Percentiles rank a stretch among this genome's conserved stretches.
Conservation (phyloP, 208 protist genomes). For the Endotrypanum monterogeii region DNA sequence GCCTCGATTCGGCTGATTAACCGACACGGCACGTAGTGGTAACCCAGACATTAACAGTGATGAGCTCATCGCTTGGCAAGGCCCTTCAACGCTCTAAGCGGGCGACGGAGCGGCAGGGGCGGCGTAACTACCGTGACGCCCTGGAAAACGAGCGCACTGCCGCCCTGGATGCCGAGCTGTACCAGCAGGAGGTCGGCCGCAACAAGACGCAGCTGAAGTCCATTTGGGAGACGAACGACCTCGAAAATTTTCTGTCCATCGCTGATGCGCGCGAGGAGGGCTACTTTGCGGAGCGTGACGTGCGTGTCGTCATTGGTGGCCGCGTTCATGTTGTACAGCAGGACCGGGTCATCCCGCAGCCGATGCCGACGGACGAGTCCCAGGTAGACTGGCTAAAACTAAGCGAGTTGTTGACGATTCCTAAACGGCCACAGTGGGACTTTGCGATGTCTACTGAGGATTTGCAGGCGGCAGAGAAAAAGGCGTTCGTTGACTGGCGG, state of each 20-base stretch:
- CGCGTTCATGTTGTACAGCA: conserved; percentile 78
- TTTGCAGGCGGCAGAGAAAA: conserved; percentile 72
- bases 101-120: conserved; percentile 31
- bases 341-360: conserved; percentile 58
- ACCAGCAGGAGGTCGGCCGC: conserved; percentile 35
- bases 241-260: conserved; percentile 87
- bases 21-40: neutral
- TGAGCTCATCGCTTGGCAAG: conserved; percentile 74
- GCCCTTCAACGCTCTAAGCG: conserved; percentile 78
- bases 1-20: neutral
- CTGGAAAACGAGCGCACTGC: conserved; percentile 49
- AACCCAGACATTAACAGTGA: neutral
- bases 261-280: conserved; percentile 86
- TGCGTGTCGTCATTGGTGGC: conserved; percentile 80
- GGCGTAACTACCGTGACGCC: conserved; percentile 47
- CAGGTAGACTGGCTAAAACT: conserved; percentile 75
- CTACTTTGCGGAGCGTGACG: conserved; percentile 82
- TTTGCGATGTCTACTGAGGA: conserved; percentile 69
- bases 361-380: conserved; percentile 28
- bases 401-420: conserved; percentile 82
- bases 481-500: conserved; percentile 92
- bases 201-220: conserved; percentile 64
- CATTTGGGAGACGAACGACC: conserved; percentile 89
- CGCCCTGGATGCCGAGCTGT: conserved; percentile 43
- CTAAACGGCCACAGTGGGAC: conserved; percentile 79